Conservation (phyloP, 148 eudicot genomes). For the Rhododendron vialii region DNA sequence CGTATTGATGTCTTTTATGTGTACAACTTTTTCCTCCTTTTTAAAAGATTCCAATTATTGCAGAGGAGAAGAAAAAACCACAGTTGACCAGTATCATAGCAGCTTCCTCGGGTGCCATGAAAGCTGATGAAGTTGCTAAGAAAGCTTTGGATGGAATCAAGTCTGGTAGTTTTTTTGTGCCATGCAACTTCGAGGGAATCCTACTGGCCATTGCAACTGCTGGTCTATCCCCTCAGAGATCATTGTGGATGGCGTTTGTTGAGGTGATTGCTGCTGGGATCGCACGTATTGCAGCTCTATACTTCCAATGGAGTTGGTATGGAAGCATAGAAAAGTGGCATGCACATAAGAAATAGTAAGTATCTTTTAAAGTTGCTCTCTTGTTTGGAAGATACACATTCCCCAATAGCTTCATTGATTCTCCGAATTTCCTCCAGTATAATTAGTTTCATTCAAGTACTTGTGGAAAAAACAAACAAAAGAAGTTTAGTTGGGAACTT, state of each 20-base stretch:
- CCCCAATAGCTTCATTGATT: background rate
- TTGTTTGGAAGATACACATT: background rate
- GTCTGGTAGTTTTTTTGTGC: conserved; percentile 60
- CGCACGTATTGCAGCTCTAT: conserved; percentile 55
- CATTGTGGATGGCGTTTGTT: conserved; percentile 74
- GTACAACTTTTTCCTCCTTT: background rate
- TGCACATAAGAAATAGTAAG: conserved; percentile 46
- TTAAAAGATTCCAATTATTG: conserved; percentile 4
- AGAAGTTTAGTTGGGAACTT: background rate
- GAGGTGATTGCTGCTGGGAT: conserved; percentile 66
- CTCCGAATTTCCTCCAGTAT: background rate
- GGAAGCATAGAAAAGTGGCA: conserved; percentile 63
- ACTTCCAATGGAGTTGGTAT: conserved; percentile 82
- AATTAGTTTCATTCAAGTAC: background rate
- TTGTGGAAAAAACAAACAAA: background rate
- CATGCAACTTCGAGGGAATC: conserved; percentile 79
- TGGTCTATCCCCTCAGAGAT: conserved; percentile 84
- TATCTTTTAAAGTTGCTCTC: background rate
- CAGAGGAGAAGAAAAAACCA: conserved; percentile 70
- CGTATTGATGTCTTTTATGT: background rate
- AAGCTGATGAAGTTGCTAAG: conserved; percentile 81
- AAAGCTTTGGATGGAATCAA: conserved; percentile 67
- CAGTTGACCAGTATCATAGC: conserved; percentile 70
- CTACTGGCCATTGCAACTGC: conserved; percentile 68
- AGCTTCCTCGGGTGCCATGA: conserved; percentile 76